phyloP scores from a whole-genome alignment of 2,329 filamentous ascomycete genomes.

The Phialemonium atrogriseum region DNA sequence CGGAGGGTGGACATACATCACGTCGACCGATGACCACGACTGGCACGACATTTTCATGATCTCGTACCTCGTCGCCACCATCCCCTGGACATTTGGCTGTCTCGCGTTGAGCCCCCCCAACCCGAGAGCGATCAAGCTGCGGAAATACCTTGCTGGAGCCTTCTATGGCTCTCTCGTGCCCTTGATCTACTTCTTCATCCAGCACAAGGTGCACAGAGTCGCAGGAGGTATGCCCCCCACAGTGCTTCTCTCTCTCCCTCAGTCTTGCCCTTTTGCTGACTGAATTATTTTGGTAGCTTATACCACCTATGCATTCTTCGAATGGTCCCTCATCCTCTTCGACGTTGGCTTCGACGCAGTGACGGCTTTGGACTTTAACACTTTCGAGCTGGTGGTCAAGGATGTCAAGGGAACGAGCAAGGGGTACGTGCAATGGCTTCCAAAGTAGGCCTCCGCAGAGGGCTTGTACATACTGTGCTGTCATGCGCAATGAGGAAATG shows the following conservation, averaged over 20 bases:
- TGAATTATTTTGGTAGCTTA: conserved; percentile 56
- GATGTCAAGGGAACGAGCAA: conserved; percentile 86
- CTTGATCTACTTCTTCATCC: conserved; percentile 93
- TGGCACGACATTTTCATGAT: conserved; percentile 99
- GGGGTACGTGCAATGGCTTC: conserved; percentile 98
- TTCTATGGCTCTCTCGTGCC: conserved; percentile 92
- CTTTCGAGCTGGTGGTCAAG: conserved; percentile 79
- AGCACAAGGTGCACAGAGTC: conserved; percentile 93
- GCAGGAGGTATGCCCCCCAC: conserved; percentile 68
- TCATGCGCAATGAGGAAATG: conserved; percentile 22
- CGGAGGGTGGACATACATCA: conserved; percentile 97
- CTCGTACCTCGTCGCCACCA: conserved; percentile 85
- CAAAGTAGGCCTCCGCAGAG: conserved; percentile 55
- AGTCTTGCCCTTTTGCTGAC: not conserved
- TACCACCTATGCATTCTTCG: conserved; percentile 95
- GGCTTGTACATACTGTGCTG: conserved; percentile 13
- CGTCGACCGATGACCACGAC: conserved; percentile 94
- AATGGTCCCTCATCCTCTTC: conserved; percentile 90
- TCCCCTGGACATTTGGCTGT: conserved; percentile 93
- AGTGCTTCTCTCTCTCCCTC: not conserved
- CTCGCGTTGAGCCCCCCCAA: conserved; percentile 82
- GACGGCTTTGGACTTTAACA: conserved; percentile 82
- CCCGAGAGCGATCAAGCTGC: conserved; percentile 72
- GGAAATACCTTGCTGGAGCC: conserved; percentile 71
- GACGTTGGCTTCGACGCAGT: conserved; percentile 96